Percentiles rank a stretch among this genome's conserved stretches.
These are phyloP conservation scores for Sporothrix luriei DNA, from an alignment of 2,329 filamentous ascomycete species.

Conservation along the genomic window DNA sequence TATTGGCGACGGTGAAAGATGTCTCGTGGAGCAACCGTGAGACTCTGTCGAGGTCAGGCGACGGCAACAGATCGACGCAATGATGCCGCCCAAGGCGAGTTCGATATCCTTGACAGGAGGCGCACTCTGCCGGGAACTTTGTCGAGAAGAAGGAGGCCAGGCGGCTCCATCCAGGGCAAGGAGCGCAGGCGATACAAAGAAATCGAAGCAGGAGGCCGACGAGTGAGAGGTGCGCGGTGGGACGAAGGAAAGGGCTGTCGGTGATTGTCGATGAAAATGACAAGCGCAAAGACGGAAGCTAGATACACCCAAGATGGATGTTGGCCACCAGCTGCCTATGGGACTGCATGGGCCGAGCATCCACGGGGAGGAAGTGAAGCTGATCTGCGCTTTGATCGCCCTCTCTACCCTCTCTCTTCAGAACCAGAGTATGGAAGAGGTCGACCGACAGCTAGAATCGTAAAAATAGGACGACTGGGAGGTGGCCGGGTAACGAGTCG, in stretches of 20 bases:
- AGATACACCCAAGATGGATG: neutral
- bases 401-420: conserved; percentile 1
- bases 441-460: neutral
- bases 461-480: neutral
- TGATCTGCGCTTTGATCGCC: neutral
- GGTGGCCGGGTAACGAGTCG: neutral
- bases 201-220: too few species aligned
- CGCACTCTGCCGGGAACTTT: conserved; percentile 5
- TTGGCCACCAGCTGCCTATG: neutral
- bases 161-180: conserved; percentile 29
- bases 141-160: neutral
- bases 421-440: neutral
- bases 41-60: neutral
- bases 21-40: conserved; percentile 2
- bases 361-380: neutral
- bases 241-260: neutral
- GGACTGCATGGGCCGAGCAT: neutral
- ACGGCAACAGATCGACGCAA: conserved; percentile 5
- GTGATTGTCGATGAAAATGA: neutral
- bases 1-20: neutral
- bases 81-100: neutral
- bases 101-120: neutral
- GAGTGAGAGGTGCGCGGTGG: neutral
- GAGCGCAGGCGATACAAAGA: neutral
- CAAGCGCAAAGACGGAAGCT: neutral